Percentiles rank a stretch among this genome's conserved stretches.
Conservation (phyloP, 495 filamentous ascomycete species). For the Xylaria acuta region DNA sequence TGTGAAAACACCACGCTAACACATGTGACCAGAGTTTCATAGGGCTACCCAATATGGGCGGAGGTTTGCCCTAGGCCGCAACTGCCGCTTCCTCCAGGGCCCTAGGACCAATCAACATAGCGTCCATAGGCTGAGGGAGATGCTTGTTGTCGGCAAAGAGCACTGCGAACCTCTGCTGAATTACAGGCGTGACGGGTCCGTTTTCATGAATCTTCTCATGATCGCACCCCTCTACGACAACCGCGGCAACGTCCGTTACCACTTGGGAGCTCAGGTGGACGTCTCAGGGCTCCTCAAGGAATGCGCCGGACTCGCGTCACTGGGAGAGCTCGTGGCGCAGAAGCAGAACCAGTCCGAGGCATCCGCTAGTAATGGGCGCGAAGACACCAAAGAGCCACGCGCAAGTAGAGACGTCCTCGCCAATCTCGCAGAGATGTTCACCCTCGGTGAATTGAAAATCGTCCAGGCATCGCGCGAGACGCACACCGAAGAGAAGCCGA, state of each 20-base stretch:
- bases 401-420: constrained; percentile 48
- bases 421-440: constrained; percentile 66
- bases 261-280: constrained; percentile 69
- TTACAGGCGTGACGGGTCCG: constrained; percentile 69
- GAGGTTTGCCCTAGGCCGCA: constrained; percentile 63
- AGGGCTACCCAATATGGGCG: constrained; percentile 67
- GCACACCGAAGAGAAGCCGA: constrained; percentile 50
- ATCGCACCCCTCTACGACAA: constrained; percentile 67
- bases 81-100: constrained; percentile 70
- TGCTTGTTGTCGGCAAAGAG: constrained; percentile 62
- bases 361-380: constrained; percentile 9
- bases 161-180: constrained; percentile 73
- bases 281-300: constrained; percentile 65
- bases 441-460: constrained; percentile 60
- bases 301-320: constrained; percentile 62
- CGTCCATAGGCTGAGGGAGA: constrained; percentile 61
- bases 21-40: constrained; percentile 57
- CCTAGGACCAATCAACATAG: constrained; percentile 60
- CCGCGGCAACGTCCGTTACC: constrained; percentile 63
- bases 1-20: constrained; percentile 17
- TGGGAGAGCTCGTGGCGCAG: constrained; percentile 48
- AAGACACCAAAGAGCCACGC: constrained; percentile 29
- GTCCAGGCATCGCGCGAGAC: constrained; percentile 61
- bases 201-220: constrained; percentile 74
- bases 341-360: constrained; percentile 38